Evolutionary conservation across 768 basidiomycete species (phyloP).

Genomic region (Crepidotus variabilis): DNA sequence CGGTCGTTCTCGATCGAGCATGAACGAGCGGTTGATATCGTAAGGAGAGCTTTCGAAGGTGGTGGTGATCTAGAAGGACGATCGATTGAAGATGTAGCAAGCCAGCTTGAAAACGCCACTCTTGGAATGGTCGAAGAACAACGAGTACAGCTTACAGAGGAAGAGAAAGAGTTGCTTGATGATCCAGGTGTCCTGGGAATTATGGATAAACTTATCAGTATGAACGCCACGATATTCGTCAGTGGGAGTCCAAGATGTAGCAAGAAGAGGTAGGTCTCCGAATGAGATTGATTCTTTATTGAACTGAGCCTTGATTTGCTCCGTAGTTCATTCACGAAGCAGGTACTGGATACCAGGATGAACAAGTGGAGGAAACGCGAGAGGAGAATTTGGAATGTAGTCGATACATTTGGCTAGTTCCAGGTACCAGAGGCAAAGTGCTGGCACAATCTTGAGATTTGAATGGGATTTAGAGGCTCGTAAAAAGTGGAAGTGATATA

Average conservation of each 20-base stretch:
- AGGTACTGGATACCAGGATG: conserved; percentile 43
- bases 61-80: conserved; percentile 36
- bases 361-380: conserved; percentile 18
- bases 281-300: not conserved
- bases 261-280: conserved; percentile 35
- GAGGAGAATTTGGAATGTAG: conserved; percentile 31
- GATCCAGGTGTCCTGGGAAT: conserved; percentile 54
- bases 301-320: not conserved
- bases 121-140: not conserved
- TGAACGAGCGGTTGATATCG: conserved; percentile 38
- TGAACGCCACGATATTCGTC: conserved; percentile 45
- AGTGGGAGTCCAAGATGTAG: conserved; percentile 45
- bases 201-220: conserved; percentile 53
- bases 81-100: conserved; percentile 39
- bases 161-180: conserved; percentile 28
- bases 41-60: conserved; percentile 39
- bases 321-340: conserved; percentile 48
- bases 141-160: conserved; percentile 1
- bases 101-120: conserved; percentile 20
- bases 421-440: too few species aligned
- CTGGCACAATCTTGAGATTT: too few species aligned
- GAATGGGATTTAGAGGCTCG: too few species aligned
- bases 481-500: too few species aligned
- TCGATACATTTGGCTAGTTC: conserved; percentile 39
- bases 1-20: conserved; percentile 37